A percentile compares a stretch with the other conserved stretches of the same genome.
These are phyloP conservation scores for Xylogone sp. DNA, from an alignment of 2,329 filamentous ascomycete genomes.

Conservation along the genomic window DNA sequence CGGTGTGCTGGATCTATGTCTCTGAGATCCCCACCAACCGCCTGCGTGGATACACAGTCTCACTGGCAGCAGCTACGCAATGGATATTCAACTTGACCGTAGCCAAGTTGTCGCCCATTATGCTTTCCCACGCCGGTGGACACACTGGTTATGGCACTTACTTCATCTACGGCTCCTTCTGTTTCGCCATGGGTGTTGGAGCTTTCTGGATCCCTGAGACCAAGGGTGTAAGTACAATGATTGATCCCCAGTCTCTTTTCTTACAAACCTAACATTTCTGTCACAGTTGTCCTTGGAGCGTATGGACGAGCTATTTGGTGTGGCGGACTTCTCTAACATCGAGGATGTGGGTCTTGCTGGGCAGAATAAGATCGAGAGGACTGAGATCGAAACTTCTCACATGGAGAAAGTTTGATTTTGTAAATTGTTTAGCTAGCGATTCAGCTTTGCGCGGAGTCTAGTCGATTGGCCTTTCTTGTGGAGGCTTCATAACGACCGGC, in stretches of 20 bases:
- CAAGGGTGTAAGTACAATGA: slow-evolving; percentile 53
- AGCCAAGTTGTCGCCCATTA: slow-evolving; percentile 62
- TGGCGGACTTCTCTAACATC: slow-evolving; percentile 37
- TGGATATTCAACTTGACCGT: slow-evolving; percentile 76
- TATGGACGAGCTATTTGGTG: slow-evolving; percentile 64
- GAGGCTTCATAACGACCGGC: no score
- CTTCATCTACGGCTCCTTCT: slow-evolving; percentile 64
- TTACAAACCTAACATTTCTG: slow-evolving; percentile 1
- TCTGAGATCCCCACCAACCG: slow-evolving; percentile 67
- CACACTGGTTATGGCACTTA: slow-evolving; percentile 53
- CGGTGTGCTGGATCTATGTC: slow-evolving; percentile 67
- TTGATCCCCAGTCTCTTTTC: neutral
- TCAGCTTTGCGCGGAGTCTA: no score
- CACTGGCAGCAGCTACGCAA: slow-evolving; percentile 64
- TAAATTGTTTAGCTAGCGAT: no score
- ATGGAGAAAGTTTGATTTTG: slow-evolving; percentile 1
- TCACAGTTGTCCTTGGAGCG: neutral
- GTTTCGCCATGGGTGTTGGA: slow-evolving; percentile 52
- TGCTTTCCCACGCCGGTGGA: slow-evolving; percentile 53
- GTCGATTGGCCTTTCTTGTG: no score
- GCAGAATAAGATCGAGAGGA: slow-evolving; percentile 11
- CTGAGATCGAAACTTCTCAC: neutral
- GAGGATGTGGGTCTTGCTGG: slow-evolving; percentile 19
- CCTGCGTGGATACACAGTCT: slow-evolving; percentile 63
- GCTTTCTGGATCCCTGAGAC: slow-evolving; percentile 54